Evolutionary conservation across 1,139 yeast species (phyloP), one percentile per base, ranked within the genome.

Genomic region (Groenewaldozyma sp.): DNA sequence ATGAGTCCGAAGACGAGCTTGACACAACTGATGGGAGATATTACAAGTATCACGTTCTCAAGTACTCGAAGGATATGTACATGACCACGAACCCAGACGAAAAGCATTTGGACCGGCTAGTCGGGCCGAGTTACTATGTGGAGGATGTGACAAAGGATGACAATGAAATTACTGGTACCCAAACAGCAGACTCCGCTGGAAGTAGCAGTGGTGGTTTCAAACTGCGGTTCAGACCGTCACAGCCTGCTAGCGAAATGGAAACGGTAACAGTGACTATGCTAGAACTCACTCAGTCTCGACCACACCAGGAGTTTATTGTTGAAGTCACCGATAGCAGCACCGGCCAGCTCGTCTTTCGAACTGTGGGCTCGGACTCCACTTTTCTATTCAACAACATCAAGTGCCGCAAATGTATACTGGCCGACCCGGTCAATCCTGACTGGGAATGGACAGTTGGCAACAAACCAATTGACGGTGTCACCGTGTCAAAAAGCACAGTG

Each of bases 21-120:
- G n/a, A 10, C 6, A 10, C 10, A 9, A 9, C 10, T 27, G 16
- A 6, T 9, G n/a, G n/a, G n/a, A n/a, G n/a, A n/a, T 13, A 27
- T 14, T 55, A 55, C 55, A 52, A 51, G 34, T 55, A 55, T 40
- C 55, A 54, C 37, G 50, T 53, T 32, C 46, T 54, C 36, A 55
- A 55, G 38, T 54, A 52, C 39, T 46, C 56, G 29, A 52, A 52
- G 35, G 60, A 55, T 38, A 37, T 55, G 31, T 55, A 55, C 38
- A 35, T 55, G 44, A 53, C 58, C 2, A 55, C 60, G 10, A 55
- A 51, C 34, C 60, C 60, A 1, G 59, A 55, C 39, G 37, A 50
- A 7, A 44, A 42, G 21, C 58, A 55, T 40, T 24, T 53, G 20
- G 37, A 45, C 19, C 43, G 52, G 24, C 54, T 50, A 3, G 48